Conservation (phyloP, 768 basidiomycete genomes). For the Scleroderma bovista region DNA sequence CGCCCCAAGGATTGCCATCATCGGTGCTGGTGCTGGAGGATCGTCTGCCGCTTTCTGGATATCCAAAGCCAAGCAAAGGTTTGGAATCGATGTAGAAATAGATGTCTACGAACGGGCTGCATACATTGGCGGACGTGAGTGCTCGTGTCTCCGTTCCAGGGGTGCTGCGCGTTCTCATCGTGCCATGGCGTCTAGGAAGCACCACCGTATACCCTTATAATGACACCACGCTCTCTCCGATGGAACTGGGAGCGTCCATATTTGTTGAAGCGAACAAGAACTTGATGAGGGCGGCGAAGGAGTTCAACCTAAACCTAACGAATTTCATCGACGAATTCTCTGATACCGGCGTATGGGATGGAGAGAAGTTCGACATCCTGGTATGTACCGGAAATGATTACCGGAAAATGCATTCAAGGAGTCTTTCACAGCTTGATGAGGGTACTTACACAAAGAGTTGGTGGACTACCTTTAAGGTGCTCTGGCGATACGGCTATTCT, state of each 20-base stretch:
- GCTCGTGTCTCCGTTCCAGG: not conserved
- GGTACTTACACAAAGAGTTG: slow-evolving; percentile 37
- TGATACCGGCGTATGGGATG: slow-evolving; percentile 76
- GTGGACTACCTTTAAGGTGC: slow-evolving; percentile 68
- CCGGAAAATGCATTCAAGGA: slow-evolving; percentile 1
- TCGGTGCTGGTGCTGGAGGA: slow-evolving; percentile 89
- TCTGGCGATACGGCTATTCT: slow-evolving; percentile 73
- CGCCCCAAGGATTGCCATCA: slow-evolving; percentile 67
- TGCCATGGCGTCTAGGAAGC: slow-evolving; percentile 48
- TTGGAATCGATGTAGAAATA: slow-evolving; percentile 63
- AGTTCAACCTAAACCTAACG: slow-evolving; percentile 64
- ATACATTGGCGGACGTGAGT: slow-evolving; percentile 85
- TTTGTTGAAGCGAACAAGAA: slow-evolving; percentile 76
- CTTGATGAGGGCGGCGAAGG: slow-evolving; percentile 66
- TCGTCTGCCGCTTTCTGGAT: slow-evolving; percentile 84
- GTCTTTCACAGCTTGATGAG: slow-evolving; percentile 36
- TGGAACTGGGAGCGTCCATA: slow-evolving; percentile 87
- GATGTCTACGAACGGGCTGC: slow-evolving; percentile 77
- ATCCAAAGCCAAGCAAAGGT: slow-evolving; percentile 67
- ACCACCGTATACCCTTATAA: slow-evolving; percentile 71
- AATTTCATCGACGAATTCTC: slow-evolving; percentile 45
- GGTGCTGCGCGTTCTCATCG: slow-evolving; percentile 1
- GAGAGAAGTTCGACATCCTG: slow-evolving; percentile 58
- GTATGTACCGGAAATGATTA: slow-evolving; percentile 34
- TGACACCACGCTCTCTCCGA: slow-evolving; percentile 48